Evolutionary conservation across 1,284 basidiomycete genomes (phyloP).

Genomic region (Sanguinoderma infundibulare): DNA sequence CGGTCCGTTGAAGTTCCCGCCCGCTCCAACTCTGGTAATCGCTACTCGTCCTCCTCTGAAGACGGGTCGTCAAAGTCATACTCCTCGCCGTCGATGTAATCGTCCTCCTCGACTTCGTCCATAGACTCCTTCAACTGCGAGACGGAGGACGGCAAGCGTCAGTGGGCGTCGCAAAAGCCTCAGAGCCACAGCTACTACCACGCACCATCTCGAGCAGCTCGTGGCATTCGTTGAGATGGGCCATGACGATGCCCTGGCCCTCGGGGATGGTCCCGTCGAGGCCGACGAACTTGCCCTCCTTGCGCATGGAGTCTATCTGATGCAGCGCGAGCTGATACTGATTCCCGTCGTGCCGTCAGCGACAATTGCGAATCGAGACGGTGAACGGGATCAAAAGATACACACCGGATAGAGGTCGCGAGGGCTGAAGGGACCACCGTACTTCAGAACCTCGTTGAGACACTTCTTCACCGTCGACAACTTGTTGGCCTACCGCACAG

Average conservation of each 20-base stretch:
- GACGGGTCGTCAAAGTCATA: constrained; percentile 30
- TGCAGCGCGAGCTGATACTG: constrained; percentile 95
- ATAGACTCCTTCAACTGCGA: constrained; percentile 81
- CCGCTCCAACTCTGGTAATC: constrained; percentile 2
- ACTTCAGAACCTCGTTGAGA: constrained; percentile 96
- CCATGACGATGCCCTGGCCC: constrained; percentile 96
- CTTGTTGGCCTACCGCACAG: constrained; percentile 80
- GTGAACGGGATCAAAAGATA: constrained; percentile 20
- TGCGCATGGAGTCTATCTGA: constrained; percentile 93
- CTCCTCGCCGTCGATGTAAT: constrained; percentile 43
- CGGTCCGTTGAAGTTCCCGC: neutral
- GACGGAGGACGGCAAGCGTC: constrained; percentile 1
- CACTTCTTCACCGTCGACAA: constrained; percentile 95
- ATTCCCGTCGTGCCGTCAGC: neutral
- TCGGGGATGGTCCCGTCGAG: constrained; percentile 87
- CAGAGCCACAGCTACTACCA: constrained; percentile 7
- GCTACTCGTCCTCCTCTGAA: constrained; percentile 27
- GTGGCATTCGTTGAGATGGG: constrained; percentile 95
- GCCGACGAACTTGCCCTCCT: constrained; percentile 92
- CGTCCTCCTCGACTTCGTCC: constrained; percentile 68
- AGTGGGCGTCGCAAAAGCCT: neutral
- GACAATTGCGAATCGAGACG: neutral
- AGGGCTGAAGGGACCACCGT: constrained; percentile 94
- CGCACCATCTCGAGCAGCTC: constrained; percentile 91
- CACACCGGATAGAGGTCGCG: constrained; percentile 93